Evolutionary conservation across 1,139 yeast genomes (phyloP).

Genomic region (Yamadazyma siamensis): DNA sequence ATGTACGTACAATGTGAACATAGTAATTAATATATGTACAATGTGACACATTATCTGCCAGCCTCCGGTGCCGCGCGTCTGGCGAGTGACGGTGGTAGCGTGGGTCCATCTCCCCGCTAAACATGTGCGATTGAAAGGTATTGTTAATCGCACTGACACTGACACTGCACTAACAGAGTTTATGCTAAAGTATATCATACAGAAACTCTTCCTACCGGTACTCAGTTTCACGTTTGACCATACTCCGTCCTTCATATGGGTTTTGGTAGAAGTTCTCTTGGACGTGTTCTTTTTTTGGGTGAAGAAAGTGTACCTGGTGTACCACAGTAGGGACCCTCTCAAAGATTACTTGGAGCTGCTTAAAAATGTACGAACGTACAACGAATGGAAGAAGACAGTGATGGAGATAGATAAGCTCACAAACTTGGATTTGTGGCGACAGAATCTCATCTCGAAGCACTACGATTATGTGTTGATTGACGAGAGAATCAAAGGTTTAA

Average conservation of each 20-base stretch:
- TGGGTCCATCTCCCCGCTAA: no score
- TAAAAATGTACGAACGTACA: slow-evolving; percentile 45
- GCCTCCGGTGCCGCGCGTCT: no score
- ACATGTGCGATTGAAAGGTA: no score
- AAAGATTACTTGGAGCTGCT: slow-evolving; percentile 38
- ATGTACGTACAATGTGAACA: no score
- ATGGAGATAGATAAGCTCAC: slow-evolving; percentile 60
- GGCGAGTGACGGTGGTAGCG: no score
- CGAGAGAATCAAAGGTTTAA: slow-evolving; percentile 62
- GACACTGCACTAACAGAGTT: no score
- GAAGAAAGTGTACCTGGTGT: slow-evolving; percentile 33
- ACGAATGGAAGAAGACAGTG: slow-evolving; percentile 62
- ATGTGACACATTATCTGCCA: no score
- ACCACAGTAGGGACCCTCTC: slow-evolving; percentile 38
- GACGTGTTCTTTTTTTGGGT: slow-evolving; percentile 65
- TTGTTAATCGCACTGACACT: no score
- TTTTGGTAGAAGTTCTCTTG: slow-evolving; percentile 51
- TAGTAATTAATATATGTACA: slow-evolving; percentile 4
- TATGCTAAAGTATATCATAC: slow-evolving; percentile 7
- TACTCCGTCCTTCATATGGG: slow-evolving; percentile 63
- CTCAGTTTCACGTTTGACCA: slow-evolving; percentile 36
- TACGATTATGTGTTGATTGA: slow-evolving; percentile 83
- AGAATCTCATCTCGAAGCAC: slow-evolving; percentile 75
- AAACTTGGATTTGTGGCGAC: slow-evolving; percentile 78
- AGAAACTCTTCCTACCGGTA: slow-evolving; percentile 19